Base-by-base conservation (phyloP, 208 protist species). In the Trypanosomatidae sp. region DNA sequence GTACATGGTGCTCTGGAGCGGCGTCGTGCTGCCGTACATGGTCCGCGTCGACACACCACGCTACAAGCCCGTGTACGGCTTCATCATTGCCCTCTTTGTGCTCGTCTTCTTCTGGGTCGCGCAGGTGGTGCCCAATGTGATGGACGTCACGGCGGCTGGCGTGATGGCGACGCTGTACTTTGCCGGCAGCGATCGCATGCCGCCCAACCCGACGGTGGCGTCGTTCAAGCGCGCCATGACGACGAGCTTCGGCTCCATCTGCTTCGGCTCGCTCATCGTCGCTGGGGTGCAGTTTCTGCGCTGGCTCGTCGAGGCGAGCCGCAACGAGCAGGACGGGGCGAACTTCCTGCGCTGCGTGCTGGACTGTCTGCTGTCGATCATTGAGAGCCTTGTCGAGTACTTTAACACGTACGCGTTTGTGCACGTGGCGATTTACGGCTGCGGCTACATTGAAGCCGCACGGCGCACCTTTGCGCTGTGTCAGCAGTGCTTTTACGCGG, bases 331-430 rank as follows among this genome's bases (percentile, higher is more conserved):
- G 19, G 50, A 48, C 24, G 43, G 46, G 11, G 40, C 18, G 20
- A 48, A 46, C 25, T 66, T 80, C 22, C 0, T 73, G 23, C 51
- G 41, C 6, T 92, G 64, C 50, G 15, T 63, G 11, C 23, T 61
- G n/a, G 47, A 48, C 19, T 73, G 62, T 49, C 33, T 84, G 20
- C 56, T 95, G 18, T 25, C 43, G 27, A 85, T 65, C 49, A 54
- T 96, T 5, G 71, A 94, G 62, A n/a, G 21, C 20, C 43, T 92
- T 8, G 25, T 91, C 23, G 43, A 88, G 58, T 89, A 88, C 63
- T 95, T 96, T 66, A 96, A 96, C 56, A 70, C 51, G 25, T 94
- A 95, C 65, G 90, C 90, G 23, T 95, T 91, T 60, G 77, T 92
- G 16, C 85, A 96, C 46, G 71, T 95, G 32, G 90, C 88, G 19